A percentile compares a stretch with the other conserved stretches of the same genome.
phyloP scores from a whole-genome alignment of 306 rosid genomes.

The Pachyrhizus erosus region DNA sequence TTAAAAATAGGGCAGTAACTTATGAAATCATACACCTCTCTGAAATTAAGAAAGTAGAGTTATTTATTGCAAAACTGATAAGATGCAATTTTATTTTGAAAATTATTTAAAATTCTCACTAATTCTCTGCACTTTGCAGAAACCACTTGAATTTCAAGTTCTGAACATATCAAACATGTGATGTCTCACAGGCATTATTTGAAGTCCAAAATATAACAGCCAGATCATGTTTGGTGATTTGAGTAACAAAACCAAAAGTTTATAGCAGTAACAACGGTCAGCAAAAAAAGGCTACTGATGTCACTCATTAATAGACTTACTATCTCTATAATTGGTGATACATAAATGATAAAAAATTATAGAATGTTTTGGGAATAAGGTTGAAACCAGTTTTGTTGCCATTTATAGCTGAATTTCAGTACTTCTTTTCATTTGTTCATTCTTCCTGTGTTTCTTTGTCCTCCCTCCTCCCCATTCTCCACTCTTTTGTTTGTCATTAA shows the following conservation, averaged over 20 bases:
- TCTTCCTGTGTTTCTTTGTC: background rate
- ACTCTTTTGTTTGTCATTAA: background rate
- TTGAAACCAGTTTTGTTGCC: conserved; percentile 14
- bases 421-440: background rate
- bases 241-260: background rate
- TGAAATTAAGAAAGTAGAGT: background rate
- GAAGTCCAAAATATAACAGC: background rate
- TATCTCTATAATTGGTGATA: background rate
- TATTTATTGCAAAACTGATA: background rate
- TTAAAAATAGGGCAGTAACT: too few relatives aligned
- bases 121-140: background rate
- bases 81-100: background rate
- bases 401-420: background rate
- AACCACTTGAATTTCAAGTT: conserved; percentile 5
- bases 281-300: background rate
- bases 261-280: background rate
- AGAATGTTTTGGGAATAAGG: background rate
- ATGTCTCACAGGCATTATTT: conserved; percentile 14
- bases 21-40: background rate
- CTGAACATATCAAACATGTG: conserved; percentile 3
- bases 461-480: background rate
- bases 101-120: conserved; percentile 14
- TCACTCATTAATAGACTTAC: background rate
- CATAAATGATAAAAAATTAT: background rate
- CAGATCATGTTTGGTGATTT: background rate